Evolutionary conservation across 2,329 filamentous ascomycete genomes (phyloP).

Genomic region (Aureobasidium sp.): DNA sequence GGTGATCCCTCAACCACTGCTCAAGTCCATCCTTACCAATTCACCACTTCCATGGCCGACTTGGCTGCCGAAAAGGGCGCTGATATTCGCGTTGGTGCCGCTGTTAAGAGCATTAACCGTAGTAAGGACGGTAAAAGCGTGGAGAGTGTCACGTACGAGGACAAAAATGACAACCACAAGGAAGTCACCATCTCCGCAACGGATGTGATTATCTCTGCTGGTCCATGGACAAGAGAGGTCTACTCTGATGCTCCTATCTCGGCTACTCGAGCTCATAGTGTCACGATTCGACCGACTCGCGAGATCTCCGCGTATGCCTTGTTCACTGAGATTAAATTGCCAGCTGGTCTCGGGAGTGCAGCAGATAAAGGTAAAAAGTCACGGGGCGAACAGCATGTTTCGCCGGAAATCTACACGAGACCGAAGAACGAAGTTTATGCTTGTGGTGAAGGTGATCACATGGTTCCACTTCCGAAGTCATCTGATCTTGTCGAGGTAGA

Average conservation of each 20-base stretch:
- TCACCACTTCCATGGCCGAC: slow-evolving; percentile 75
- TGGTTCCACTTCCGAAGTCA: slow-evolving; percentile 65
- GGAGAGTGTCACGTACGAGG: slow-evolving; percentile 55
- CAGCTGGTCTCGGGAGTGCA: slow-evolving; percentile 53
- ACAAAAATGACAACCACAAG: slow-evolving; percentile 43
- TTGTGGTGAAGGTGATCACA: slow-evolving; percentile 79
- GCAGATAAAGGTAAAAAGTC: slow-evolving; percentile 20
- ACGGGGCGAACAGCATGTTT: slow-evolving; percentile 53
- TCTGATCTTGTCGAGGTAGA: slow-evolving; percentile 72
- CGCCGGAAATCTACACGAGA: slow-evolving; percentile 89
- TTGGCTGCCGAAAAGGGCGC: slow-evolving; percentile 57
- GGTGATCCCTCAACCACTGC: slow-evolving; percentile 73
- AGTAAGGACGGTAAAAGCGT: slow-evolving; percentile 42
- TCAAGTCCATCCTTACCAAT: slow-evolving; percentile 87
- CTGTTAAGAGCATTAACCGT: slow-evolving; percentile 61
- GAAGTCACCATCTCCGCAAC: slow-evolving; percentile 46
- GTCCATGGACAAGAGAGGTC: slow-evolving; percentile 53
- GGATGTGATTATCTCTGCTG: slow-evolving; percentile 53
- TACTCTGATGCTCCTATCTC: slow-evolving; percentile 51
- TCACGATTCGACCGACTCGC: slow-evolving; percentile 51
- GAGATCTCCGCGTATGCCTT: slow-evolving; percentile 66
- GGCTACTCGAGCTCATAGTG: slow-evolving; percentile 55
- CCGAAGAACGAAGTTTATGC: slow-evolving; percentile 87
- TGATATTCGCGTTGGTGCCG: slow-evolving; percentile 54
- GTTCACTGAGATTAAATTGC: slow-evolving; percentile 79